Evolutionary conservation across 2,329 filamentous ascomycete genomes (phyloP), one percentile per base, ranked within the genome.

Genomic region (Penicillium sp.): DNA sequence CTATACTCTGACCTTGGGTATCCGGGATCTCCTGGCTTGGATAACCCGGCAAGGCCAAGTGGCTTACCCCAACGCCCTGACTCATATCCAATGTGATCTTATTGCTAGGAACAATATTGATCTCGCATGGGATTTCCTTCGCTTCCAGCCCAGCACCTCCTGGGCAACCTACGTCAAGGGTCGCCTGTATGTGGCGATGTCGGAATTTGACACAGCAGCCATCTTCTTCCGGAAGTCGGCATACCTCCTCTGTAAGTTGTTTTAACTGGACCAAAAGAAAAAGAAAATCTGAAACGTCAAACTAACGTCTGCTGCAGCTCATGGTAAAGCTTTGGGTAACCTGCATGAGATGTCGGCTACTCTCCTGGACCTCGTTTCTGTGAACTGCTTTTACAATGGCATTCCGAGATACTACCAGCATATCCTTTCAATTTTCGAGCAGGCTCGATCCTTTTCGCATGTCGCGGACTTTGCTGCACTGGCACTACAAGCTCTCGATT

Each of bases 351-450:
- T 79, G 70, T 81, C 78, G 7, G 76, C 79, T 39, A 85, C 86
- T 8, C 82, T 96, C 13, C 81, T 97, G 19, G 87, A 89, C 50
- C 85, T 91, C 21, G 85, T 87, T 2, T 91, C 96, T 61, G 88
- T 87, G 11, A 78, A 80, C 49, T 78, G 71, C 48, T 87, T 88
- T 67, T 81, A 92, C 67, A 84, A 85, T 52, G 94, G 93, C 1
- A 81, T 92, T 36, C 83, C 91, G 5, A 87, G 84, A 59, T 99
- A 97, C 75, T 95, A 95, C 72, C 86, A 88, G 37, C 94, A 99
- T 71, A 84, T 97, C 47, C 83, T 92, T 11, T 82, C 85, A 18
- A 81, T 99, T 1, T 97, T 90, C 67, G 92, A 97, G 70, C 84
- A 84, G 63, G 83, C 85, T 39, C 89, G 87, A 62, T 86, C 88